A percentile compares a stretch with the other conserved stretches of the same genome.
Evolutionary conservation across 1,139 yeast species (phyloP).

Genomic region (Candida sojae): DNA sequence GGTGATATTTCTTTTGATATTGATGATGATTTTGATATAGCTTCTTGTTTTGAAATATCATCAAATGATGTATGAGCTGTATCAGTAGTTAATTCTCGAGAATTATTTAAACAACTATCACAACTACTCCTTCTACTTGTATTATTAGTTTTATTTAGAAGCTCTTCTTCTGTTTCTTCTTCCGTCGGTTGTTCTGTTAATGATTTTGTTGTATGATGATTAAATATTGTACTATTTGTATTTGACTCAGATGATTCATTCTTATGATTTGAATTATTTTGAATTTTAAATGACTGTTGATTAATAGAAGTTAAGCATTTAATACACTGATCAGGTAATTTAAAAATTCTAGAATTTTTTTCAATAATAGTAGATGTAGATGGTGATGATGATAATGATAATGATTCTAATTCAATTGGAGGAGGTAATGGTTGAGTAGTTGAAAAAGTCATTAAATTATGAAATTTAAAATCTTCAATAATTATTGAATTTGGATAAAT

Average conservation of each 20-base stretch:
- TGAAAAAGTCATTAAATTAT: constrained; percentile 17
- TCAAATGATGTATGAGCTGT: background rate
- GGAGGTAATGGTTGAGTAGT: constrained; percentile 33
- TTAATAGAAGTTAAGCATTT: constrained; percentile 18
- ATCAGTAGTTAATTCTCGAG: background rate
- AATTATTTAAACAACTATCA: background rate
- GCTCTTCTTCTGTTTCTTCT: background rate
- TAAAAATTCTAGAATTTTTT: constrained; percentile 6
- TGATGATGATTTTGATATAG: background rate
- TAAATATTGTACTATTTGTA: no score
- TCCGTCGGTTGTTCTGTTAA: background rate
- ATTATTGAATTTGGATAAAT: constrained; percentile 23
- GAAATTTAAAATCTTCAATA: constrained; percentile 16
- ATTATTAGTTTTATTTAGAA: background rate
- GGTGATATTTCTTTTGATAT: background rate
- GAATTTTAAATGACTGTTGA: constrained; percentile 5
- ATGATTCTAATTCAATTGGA: background rate
- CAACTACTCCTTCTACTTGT: background rate
- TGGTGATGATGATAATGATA: background rate
- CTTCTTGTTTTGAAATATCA: background rate
- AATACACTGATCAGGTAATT: constrained; percentile 8
- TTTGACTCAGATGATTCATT: no score
- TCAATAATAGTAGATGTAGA: background rate
- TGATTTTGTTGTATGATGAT: background rate
- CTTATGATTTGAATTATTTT: constrained; percentile 18